Evolutionary conservation across 2,329 filamentous ascomycete species (phyloP), one percentile per base, ranked within the genome.

Genomic region (Helotiales sp.): DNA sequence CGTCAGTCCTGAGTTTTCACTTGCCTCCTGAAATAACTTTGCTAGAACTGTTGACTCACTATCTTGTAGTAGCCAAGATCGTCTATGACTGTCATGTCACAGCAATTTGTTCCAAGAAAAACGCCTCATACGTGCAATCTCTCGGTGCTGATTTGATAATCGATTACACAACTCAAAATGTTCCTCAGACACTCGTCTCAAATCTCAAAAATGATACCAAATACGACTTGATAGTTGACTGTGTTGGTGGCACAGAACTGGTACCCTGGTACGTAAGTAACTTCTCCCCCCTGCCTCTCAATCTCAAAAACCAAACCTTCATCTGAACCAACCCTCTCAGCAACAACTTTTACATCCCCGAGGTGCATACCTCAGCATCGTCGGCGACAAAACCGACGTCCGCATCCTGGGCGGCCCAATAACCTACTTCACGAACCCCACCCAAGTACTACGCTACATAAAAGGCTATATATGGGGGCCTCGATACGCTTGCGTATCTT

Each of bases 171-270:
- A 69, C 65, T 2, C 45, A 71, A 47, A 60, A 72, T 52, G 70
- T 75, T 1, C 15, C 64, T 1, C 45, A 70, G 47, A 54, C 63
- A 37, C 67, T 75, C 28, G 55, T 71, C 17, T 61, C 70, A 6
- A 40, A 24, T 7, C 65, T 57, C 26, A 34, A 50, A 26, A 24
- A 45, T 11, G 54, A 37, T 24, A 30, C 61, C 30, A 55, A 70
- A 22, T 73, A 65, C 24, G 74, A 75, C 59, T 64, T 76, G 3
- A 28, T 77, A 4, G 64, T 75, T 50, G 74, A 77, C 59, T 76
- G 74, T 61, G 75, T 81, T 43, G 83, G 83, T 7, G 77, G 80
- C 11, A 74, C 65, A 5, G 74, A 75, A 13, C 59, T 75, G 8
- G 57, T 76, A 30, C 47, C 67, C 3, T 43, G 43, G 45, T 74